phyloP scores from a whole-genome alignment of 2,329 filamentous ascomycete species.

The Zymoseptoria tritici region DNA sequence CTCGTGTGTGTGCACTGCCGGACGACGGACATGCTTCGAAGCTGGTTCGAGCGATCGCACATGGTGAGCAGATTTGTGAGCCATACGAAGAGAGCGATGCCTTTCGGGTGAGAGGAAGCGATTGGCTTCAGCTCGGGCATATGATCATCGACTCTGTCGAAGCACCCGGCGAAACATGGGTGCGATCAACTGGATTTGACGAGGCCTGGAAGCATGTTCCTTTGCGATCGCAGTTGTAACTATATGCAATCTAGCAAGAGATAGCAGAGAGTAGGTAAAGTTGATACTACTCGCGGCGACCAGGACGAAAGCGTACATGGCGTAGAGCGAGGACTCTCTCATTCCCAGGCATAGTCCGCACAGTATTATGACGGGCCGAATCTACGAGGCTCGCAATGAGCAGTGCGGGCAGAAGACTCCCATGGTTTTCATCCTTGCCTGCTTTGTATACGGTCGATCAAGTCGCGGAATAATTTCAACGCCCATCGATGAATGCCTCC shows the following conservation, averaged over 20 bases:
- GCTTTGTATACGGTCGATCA: no score
- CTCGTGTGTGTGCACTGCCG: constrained; percentile 39
- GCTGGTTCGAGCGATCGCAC: constrained; percentile 59
- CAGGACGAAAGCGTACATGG: no score
- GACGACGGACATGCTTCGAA: constrained; percentile 84
- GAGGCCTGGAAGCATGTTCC: constrained; percentile 53
- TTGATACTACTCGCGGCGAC: no score
- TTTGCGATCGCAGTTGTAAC: constrained; percentile 17
- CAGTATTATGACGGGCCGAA: no score
- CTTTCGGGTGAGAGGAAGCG: constrained; percentile 47
- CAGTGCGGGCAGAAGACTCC: no score
- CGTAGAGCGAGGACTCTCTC: no score
- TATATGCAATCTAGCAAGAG: not conserved
- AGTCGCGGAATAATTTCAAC: no score
- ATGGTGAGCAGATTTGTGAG: constrained; percentile 51
- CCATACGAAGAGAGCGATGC: constrained; percentile 40
- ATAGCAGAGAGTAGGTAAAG: not conserved
- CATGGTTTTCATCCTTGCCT: no score
- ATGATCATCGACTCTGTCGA: constrained; percentile 58
- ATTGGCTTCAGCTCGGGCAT: constrained; percentile 55
- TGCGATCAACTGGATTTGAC: constrained; percentile 55
- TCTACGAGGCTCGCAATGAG: no score
- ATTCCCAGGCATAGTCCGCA: no score
- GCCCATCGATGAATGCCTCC: no score
- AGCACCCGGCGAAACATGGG: constrained; percentile 48